phyloP scores from a whole-genome alignment of 345 rosid species.

The Bruguiera parviflora region DNA sequence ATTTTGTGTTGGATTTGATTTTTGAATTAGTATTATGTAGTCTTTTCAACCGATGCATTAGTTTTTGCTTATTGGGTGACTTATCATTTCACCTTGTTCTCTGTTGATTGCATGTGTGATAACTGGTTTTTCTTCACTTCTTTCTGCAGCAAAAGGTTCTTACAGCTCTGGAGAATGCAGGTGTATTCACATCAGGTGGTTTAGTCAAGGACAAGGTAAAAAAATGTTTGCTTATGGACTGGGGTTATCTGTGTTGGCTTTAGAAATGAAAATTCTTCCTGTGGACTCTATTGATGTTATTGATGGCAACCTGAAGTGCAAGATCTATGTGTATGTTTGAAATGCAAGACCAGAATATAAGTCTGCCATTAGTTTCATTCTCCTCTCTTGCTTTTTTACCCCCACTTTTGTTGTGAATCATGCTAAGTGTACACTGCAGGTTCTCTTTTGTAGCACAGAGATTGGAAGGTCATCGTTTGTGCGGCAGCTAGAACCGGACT shows the following conservation, averaged over 20 bases:
- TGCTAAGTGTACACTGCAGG: constrained; percentile 50
- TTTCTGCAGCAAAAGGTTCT: constrained; percentile 71
- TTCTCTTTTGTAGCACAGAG: constrained; percentile 93
- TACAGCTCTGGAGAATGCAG: constrained; percentile 83
- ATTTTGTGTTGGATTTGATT: no score
- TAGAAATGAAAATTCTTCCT: no score
- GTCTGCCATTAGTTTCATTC: no score
- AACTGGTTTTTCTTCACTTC: constrained; percentile 4
- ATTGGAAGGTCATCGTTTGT: constrained; percentile 87
- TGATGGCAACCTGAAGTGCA: no score
- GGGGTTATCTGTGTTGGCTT: no score
- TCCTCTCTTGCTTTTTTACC: not conserved
- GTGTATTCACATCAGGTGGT: constrained; percentile 89
- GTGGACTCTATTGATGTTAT: no score
- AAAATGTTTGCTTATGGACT: not conserved
- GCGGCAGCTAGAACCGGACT: constrained; percentile 94
- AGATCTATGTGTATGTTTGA: no score
- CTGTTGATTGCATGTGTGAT: not conserved
- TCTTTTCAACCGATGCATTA: no score
- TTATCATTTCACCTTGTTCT: not conserved
- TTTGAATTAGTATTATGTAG: no score
- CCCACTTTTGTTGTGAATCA: not conserved
- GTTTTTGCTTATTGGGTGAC: not conserved
- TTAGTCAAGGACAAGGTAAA: constrained; percentile 89
- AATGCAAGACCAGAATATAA: no score